Conservation (phyloP, 179 eudicot genomes). For the Silene vulgaris region DNA sequence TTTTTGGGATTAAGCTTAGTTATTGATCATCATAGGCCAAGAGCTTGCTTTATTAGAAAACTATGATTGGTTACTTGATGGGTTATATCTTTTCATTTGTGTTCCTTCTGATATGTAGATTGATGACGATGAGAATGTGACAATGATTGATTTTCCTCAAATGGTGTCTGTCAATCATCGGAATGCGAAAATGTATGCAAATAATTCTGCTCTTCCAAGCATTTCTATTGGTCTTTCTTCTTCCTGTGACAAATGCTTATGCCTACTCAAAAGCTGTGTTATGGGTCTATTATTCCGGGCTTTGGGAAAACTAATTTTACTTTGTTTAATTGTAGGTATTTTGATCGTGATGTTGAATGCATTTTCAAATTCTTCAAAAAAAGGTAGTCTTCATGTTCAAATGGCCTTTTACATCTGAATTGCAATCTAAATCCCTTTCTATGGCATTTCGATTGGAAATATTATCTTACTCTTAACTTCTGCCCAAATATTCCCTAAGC, state of each 20-base stretch:
- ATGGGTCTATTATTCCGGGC: not conserved
- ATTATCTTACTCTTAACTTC: not conserved
- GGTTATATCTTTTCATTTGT: not conserved
- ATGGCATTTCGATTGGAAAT: not conserved
- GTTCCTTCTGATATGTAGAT: constrained; percentile 40
- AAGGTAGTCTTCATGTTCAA: constrained; percentile 38
- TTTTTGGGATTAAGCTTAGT: not conserved
- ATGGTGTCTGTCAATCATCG: constrained; percentile 93
- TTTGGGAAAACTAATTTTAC: not conserved
- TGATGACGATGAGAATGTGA: constrained; percentile 83
- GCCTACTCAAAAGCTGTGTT: not conserved
- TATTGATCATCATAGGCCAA: not conserved
- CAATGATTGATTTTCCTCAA: constrained; percentile 96
- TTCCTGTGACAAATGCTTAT: not conserved
- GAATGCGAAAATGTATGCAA: constrained; percentile 80
- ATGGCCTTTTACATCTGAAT: not conserved
- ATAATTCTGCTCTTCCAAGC: not conserved
- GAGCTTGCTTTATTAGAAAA: too few relatives aligned
- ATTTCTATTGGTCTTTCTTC: not conserved
- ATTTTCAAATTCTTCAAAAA: constrained; percentile 81
- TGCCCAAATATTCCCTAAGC: not conserved
- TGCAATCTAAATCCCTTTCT: not conserved
- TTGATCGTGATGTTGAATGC: constrained; percentile 97
- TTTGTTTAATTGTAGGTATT: constrained; percentile 53
- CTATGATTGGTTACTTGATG: too few relatives aligned